Percentiles rank a stretch among this genome's conserved stretches.
These are phyloP conservation scores for Cyberlindnera galapagoensis DNA, from an alignment of 805 yeast species.

Conservation along the genomic window DNA sequence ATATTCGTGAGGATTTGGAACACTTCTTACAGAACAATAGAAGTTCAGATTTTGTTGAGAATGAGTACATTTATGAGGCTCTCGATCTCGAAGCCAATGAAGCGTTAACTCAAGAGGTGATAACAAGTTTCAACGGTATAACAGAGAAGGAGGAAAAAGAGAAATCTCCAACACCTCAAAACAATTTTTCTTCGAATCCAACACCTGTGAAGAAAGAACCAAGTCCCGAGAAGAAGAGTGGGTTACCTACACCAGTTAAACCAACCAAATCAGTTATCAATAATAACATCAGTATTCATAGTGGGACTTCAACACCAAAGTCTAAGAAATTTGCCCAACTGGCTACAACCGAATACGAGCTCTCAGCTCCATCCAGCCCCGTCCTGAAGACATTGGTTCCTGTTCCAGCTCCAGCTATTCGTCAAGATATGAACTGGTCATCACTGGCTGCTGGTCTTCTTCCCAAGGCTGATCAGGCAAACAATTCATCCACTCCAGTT, in stretches of 20 bases:
- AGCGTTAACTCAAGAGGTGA: slow-evolving; percentile 41
- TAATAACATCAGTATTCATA: slow-evolving; percentile 1
- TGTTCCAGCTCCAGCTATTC: slow-evolving; percentile 46
- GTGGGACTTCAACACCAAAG: slow-evolving; percentile 6
- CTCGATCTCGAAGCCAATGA: slow-evolving; percentile 61
- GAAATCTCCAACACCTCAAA: slow-evolving; percentile 2
- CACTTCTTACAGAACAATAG: slow-evolving; percentile 90
- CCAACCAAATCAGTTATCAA: not conserved
- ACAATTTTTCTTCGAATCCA: slow-evolving; percentile 1
- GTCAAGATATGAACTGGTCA: slow-evolving; percentile 46
- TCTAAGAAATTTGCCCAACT: slow-evolving; percentile 2
- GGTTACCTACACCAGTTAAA: not conserved
- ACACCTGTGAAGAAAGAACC: slow-evolving; percentile 2
- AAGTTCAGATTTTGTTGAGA: slow-evolving; percentile 87
- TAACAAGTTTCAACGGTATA: slow-evolving; percentile 24
- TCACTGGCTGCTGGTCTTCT: slow-evolving; percentile 28
- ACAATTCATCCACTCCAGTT: no score
- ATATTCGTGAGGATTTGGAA: slow-evolving; percentile 78
- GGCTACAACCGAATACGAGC: no score
- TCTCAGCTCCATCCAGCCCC: no score
- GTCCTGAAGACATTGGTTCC: no score
- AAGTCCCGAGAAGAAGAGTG: slow-evolving; percentile 2
- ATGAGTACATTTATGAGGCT: slow-evolving; percentile 86
- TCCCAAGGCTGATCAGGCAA: no score
- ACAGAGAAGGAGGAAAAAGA: slow-evolving; percentile 4